phyloP scores from a whole-genome alignment of 805 yeast species.

The Starmerella riodocensis region DNA sequence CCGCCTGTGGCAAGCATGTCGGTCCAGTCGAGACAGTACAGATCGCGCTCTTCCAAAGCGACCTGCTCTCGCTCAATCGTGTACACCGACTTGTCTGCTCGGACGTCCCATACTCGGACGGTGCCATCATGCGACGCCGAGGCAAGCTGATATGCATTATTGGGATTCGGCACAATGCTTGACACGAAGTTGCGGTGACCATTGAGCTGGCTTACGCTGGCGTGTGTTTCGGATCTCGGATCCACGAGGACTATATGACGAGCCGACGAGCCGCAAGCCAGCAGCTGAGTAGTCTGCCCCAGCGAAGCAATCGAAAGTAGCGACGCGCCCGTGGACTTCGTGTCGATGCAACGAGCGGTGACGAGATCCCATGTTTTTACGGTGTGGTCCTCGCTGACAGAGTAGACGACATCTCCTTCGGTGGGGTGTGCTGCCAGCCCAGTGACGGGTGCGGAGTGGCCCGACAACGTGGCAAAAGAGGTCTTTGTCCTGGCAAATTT shows the following conservation, averaged over 20 bases:
- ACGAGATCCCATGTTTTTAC: conserved; percentile 93
- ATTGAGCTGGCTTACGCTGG: conserved; percentile 53
- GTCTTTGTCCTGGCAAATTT: conserved; percentile 66
- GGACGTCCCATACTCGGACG: conserved; percentile 86
- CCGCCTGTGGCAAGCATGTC: conserved; percentile 89
- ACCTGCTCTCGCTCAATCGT: conserved; percentile 60
- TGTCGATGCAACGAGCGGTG: conserved; percentile 72
- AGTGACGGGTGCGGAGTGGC: conserved; percentile 80
- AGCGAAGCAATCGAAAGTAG: conserved; percentile 62
- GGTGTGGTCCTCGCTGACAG: conserved; percentile 91
- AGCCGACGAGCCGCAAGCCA: conserved; percentile 95
- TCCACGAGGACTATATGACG: conserved; percentile 90
- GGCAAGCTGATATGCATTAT: conserved; percentile 65
- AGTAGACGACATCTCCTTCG: conserved; percentile 75
- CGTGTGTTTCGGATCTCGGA: conserved; percentile 57
- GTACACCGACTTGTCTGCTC: conserved; percentile 71
- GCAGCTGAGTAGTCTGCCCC: conserved; percentile 44
- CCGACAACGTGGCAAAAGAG: conserved; percentile 63
- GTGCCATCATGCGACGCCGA: conserved; percentile 97
- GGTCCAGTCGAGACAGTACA: conserved; percentile 76
- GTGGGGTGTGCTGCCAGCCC: conserved; percentile 59
- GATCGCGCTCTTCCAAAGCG: conserved; percentile 39
- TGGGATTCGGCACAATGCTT: conserved; percentile 58
- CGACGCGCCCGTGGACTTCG: conserved; percentile 76
- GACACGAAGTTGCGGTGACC: conserved; percentile 92